Evolutionary conservation across 1,284 basidiomycete species (phyloP), one percentile per base, ranked within the genome.

Genomic region (Ceratobasidium sp.): DNA sequence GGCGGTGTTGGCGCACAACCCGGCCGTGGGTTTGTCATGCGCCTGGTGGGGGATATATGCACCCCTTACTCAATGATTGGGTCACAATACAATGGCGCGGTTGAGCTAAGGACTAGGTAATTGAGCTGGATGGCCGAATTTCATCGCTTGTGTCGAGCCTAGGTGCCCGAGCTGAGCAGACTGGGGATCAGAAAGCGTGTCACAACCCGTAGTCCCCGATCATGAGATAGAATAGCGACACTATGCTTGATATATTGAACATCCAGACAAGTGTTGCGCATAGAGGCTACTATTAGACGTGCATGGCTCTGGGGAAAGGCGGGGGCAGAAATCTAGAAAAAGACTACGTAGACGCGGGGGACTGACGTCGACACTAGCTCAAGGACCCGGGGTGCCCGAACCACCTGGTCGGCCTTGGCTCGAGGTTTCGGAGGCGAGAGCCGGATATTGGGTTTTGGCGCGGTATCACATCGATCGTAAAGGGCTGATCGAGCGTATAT

Each of bases 281-380:
- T 6, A 33, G 51, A 28, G 51, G 51, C 51, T 23, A 53, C 51
- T n/a, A 59, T 59, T 30, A 59, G 30, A 59, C 56, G 18, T 40
- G 56, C 25, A 9, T 59, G 56, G 2, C 36, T 16, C 14, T 56
- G 56, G 56, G 56, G 33, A 28, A 59, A n/a, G n/a, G 25, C 56
- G 36, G 51, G 51, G 25, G 16, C 21, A n/a, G 53, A 59, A 59
- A 59, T 59, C 56, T 59, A 59, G 30, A 33, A 59, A 59, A 56
- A 9, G 38, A 53, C 8, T 53, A 23, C 30, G 28, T 23, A 28
- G 25, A 21, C 48, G 23, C 8, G 18, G n/a, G n/a, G n/a, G 48
- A 49, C 21, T 49, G 48, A 49, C 48, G 48, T 44, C 42, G 42
- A 44, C 2, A n/a, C 42, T 44, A 44, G 30, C 30, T 33, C 30